Percentiles rank a stretch among this genome's conserved stretches.
Conservation (phyloP, 768 basidiomycete genomes). For the Hebeloma cylindrosporum region DNA sequence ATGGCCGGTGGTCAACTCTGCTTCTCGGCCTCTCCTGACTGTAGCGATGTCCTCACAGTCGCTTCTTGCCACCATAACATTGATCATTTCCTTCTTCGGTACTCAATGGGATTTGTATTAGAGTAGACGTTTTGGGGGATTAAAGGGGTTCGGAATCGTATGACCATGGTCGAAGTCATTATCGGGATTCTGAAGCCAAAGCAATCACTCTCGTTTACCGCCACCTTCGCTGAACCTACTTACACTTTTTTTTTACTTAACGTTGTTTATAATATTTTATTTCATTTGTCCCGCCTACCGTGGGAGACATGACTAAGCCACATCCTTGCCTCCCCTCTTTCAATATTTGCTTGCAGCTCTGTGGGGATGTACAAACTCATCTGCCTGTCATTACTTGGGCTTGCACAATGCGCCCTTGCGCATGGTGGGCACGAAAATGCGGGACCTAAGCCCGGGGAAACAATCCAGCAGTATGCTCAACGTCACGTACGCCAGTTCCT, state of each 20-base stretch:
- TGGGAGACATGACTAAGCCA: slow-evolving; percentile 17
- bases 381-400: slow-evolving; percentile 41
- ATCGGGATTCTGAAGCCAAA: too few relatives aligned
- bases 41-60: slow-evolving; percentile 8
- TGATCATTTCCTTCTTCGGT: slow-evolving; percentile 16
- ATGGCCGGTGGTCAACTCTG: slow-evolving; percentile 28
- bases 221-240: too few relatives aligned
- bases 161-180: too few relatives aligned
- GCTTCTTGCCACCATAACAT: slow-evolving; percentile 9
- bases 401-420: slow-evolving; percentile 30
- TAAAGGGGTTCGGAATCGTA: too few relatives aligned
- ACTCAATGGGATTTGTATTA: too few relatives aligned
- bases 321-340: background rate
- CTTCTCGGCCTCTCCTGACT: slow-evolving; percentile 11
- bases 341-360: background rate
- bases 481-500: slow-evolving; percentile 71
- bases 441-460: slow-evolving; percentile 54
- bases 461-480: slow-evolving; percentile 81
- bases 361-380: slow-evolving; percentile 47
- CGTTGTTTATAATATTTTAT: background rate
- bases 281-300: background rate
- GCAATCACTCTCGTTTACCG: too few relatives aligned
- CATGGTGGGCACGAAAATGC: slow-evolving; percentile 66
- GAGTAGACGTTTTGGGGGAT: too few relatives aligned
- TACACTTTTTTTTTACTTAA: slow-evolving; percentile 5